These are phyloP conservation scores for Diaporthe velutina DNA, from an alignment of 2,329 filamentous ascomycete species.

Conservation along the genomic window DNA sequence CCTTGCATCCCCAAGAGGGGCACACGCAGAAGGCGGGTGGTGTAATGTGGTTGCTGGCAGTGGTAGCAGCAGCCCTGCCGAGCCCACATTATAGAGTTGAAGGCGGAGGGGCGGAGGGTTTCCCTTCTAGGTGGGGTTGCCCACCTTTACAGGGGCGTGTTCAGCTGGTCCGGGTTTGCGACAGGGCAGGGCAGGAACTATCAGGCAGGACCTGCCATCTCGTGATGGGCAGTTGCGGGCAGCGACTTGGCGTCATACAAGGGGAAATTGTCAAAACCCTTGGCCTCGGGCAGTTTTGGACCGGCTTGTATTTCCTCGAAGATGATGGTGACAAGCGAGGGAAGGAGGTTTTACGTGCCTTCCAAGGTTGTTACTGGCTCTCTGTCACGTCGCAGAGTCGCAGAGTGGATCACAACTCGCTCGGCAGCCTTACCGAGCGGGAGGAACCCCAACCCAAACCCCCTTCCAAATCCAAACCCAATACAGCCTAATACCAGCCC, in stretches of 20 bases:
- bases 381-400: not conserved
- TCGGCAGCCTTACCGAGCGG: slow-evolving; percentile 26
- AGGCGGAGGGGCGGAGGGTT: not conserved
- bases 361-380: not conserved
- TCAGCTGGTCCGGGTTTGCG: slow-evolving; percentile 11
- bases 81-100: slow-evolving; percentile 27
- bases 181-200: not conserved
- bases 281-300: not conserved
- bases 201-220: not conserved
- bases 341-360: not conserved
- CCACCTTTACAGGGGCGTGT: not conserved
- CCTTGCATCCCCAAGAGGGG: not conserved
- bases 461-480: not conserved
- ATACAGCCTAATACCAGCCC: not conserved
- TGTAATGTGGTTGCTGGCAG: not conserved
- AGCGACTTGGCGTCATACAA: slow-evolving; percentile 10
- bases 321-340: not conserved
- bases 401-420: slow-evolving; percentile 13
- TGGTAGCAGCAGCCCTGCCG: not conserved
- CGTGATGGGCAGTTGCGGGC: not conserved
- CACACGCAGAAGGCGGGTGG: not conserved
- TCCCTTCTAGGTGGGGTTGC: not conserved
- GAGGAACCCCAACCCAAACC: not conserved
- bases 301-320: not conserved
- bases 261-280: slow-evolving; percentile 21